Evolutionary conservation across 2,329 filamentous ascomycete species (phyloP).

Genomic region (Sporothrix euskadiensis): DNA sequence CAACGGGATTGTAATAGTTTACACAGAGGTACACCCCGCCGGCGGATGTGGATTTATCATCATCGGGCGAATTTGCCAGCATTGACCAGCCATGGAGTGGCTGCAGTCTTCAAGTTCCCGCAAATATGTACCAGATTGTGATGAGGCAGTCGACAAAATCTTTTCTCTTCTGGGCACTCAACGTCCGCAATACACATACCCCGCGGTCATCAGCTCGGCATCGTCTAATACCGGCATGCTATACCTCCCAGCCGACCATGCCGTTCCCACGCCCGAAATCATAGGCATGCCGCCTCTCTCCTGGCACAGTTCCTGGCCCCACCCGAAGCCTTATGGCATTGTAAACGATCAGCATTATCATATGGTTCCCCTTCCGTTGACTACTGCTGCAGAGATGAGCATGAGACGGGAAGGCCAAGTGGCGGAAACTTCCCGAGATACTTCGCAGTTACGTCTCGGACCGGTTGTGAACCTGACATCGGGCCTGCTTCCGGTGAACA

Average conservation of each 20-base stretch:
- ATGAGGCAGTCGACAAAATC: neutral
- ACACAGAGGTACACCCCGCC: neutral
- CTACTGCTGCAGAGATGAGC: conserved; percentile 17
- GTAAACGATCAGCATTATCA: conserved; percentile 58
- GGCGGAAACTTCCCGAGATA: neutral
- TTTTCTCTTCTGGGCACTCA: neutral
- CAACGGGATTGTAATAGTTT: neutral
- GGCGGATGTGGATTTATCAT: too few relatives aligned
- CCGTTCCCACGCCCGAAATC: neutral
- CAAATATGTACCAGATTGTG: neutral
- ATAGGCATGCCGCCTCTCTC: neutral
- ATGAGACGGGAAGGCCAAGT: neutral
- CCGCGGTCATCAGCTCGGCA: neutral
- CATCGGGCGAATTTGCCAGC: neutral
- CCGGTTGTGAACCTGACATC: conserved; percentile 49
- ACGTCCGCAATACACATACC: neutral
- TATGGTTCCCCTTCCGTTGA: conserved; percentile 36
- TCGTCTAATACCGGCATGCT: too few relatives aligned
- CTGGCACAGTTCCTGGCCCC: conserved; percentile 33
- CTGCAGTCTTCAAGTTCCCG: neutral
- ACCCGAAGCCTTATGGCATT: conserved; percentile 44
- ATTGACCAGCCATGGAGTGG: neutral
- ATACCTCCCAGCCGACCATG: neutral
- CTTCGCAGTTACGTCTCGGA: conserved; percentile 43
- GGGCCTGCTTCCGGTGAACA: conserved; percentile 43